Conservation (phyloP, 2,329 filamentous ascomycete genomes). For the Phialophora chinensis region DNA sequence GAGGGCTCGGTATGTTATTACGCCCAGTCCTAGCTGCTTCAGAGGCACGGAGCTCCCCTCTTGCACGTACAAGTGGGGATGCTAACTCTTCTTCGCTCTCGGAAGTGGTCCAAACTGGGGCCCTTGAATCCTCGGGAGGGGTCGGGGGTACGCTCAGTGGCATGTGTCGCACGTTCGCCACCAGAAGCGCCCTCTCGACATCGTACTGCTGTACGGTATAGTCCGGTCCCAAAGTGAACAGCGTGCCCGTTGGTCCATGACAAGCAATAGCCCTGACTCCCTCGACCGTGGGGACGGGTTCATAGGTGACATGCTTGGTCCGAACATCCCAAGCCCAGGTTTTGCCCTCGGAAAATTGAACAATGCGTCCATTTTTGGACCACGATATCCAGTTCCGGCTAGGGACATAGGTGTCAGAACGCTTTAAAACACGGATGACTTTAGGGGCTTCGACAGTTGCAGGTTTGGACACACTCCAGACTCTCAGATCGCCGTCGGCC, state of each 20-base stretch:
- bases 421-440: constrained; percentile 84
- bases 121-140: constrained; percentile 71
- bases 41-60: constrained; percentile 70
- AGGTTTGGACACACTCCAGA: constrained; percentile 94
- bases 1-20: constrained; percentile 72
- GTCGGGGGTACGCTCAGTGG: constrained; percentile 76
- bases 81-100: constrained; percentile 76
- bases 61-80: constrained; percentile 76
- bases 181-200: constrained; percentile 81
- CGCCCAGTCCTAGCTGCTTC: constrained; percentile 67
- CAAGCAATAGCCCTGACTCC: constrained; percentile 81
- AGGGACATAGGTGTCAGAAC: constrained; percentile 66
- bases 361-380: constrained; percentile 96
- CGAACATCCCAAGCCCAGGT: constrained; percentile 96
- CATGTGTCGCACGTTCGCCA: constrained; percentile 85
- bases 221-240: constrained; percentile 89
- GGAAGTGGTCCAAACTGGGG: constrained; percentile 58
- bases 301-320: constrained; percentile 94
- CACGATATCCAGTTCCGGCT: constrained; percentile 96
- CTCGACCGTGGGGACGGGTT: constrained; percentile 83
- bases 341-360: constrained; percentile 91
- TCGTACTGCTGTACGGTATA: constrained; percentile 95
- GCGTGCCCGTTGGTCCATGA: constrained; percentile 85
- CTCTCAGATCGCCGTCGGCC: constrained; percentile 85
- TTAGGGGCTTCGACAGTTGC: constrained; percentile 76